Evolutionary conservation across 2,329 filamentous ascomycete species (phyloP), one percentile per base, ranked within the genome.

Genomic region (Remersonia thermophila): DNA sequence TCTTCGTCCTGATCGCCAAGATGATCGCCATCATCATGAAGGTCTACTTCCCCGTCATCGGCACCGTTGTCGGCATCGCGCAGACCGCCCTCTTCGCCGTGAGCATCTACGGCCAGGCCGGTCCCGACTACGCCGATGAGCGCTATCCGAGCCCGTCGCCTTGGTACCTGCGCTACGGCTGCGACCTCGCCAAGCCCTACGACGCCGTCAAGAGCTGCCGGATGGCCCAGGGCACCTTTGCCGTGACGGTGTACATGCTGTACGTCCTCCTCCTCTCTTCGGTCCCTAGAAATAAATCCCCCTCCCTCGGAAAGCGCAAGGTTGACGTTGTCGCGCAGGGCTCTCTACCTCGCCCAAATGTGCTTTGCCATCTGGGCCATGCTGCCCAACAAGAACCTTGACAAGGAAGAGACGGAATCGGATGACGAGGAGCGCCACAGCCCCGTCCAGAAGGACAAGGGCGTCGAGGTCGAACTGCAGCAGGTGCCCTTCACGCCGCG

Each of bases 121-220:
- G 78, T 9, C 77, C 80, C 20, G 83, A 89, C 58, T 73, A 78
- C 51, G 72, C 71, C 45, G 82, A 89, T 55, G 59, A 71, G 5
- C 55, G 64, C 30, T 69, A 77, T 49, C 70, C 69, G 4, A 76
- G 77, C 49, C 64, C 66, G 17, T 66, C 73, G 17, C 70, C 80
- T 6, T 89, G 83, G 83, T 87, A 86, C 55, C 73, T 87, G 47
- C 69, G 71, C 36, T 75, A 80, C 55, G 73, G 71, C 42, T 89
- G 83, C 59, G 63, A 58, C 36, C 65, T 79, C 27, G 76, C 77
- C 2, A 62, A 61, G 36, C 62, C 67, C 4, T 66, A 66, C 41
- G 59, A 57, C 33, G 67, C 70, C 18, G 63, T 70, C 32, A 59
- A 66, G 37, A 74, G 72, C 48, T 89, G 83, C 55, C 58, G 66